A percentile compares a stretch with the other conserved stretches of the same genome.
Conservation (phyloP, 495 filamentous ascomycete species). For the Xylaria telfairii region DNA sequence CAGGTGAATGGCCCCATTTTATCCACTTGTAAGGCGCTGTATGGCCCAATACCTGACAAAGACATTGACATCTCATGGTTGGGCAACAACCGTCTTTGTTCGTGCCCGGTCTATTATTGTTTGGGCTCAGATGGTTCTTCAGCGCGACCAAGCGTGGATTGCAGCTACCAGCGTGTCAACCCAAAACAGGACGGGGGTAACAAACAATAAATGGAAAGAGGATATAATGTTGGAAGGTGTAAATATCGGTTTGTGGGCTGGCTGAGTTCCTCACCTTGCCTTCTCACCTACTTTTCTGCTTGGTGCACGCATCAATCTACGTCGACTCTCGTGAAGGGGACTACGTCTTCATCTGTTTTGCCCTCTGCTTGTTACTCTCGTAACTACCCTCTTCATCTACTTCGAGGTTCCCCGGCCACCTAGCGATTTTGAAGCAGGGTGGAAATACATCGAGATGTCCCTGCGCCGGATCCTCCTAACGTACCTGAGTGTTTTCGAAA, state of each 20-base stretch:
- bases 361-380: background rate
- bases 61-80: background rate
- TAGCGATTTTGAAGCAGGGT: background rate
- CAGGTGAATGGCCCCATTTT: slow-evolving; percentile 5
- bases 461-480: slow-evolving; percentile 12
- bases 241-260: background rate
- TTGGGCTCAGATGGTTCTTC: slow-evolving; percentile 2
- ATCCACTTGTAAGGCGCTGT: slow-evolving; percentile 1
- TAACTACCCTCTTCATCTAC: background rate
- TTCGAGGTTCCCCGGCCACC: background rate
- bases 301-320: background rate
- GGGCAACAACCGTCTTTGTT: slow-evolving; percentile 7
- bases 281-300: background rate
- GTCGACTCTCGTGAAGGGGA: background rate
- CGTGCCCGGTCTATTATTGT: background rate
- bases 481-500: slow-evolving; percentile 16
- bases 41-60: background rate
- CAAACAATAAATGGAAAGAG: background rate
- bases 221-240: background rate
- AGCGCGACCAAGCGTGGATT: background rate
- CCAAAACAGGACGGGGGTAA: background rate
- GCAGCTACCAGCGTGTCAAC: background rate
- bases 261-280: background rate
- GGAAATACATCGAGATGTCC: background rate
- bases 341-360: background rate